phyloP scores from a whole-genome alignment of 2,329 filamentous ascomycete genomes.

The Pseudogymnoascus sp. region DNA sequence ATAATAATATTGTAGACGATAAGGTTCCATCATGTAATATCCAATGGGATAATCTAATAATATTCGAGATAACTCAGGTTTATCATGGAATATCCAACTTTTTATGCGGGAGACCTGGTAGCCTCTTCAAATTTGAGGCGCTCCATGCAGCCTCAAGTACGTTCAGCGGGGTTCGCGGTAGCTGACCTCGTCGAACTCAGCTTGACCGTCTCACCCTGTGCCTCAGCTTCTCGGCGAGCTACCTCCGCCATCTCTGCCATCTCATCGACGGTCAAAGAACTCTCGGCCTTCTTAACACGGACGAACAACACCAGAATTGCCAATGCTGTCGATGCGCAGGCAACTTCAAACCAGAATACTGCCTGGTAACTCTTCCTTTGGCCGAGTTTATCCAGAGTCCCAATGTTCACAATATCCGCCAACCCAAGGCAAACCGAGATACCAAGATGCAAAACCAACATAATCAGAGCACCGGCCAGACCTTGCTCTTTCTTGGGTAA shows the following conservation, averaged over 20 bases:
- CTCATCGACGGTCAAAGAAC: slow-evolving; percentile 52
- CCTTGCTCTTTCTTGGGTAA: slow-evolving; percentile 62
- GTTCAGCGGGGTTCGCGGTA: background rate
- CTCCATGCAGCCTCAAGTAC: background rate
- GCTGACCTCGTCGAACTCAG: background rate
- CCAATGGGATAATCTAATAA: background rate
- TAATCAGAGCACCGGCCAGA: slow-evolving; percentile 64
- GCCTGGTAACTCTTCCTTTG: slow-evolving; percentile 51
- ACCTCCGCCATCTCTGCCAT: slow-evolving; percentile 28
- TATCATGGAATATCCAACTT: background rate
- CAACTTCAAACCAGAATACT: slow-evolving; percentile 61
- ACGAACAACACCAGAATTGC: slow-evolving; percentile 45
- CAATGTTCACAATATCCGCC: slow-evolving; percentile 55
- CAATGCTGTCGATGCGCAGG: slow-evolving; percentile 44
- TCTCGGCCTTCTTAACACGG: slow-evolving; percentile 45
- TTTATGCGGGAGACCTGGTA: background rate
- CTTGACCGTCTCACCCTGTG: background rate
- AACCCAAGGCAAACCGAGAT: slow-evolving; percentile 67
- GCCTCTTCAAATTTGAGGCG: background rate
- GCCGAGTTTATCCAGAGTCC: slow-evolving; percentile 30
- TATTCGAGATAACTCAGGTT: background rate
- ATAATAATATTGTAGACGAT: background rate
- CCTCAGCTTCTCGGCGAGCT: background rate
- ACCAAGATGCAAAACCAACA: slow-evolving; percentile 62
- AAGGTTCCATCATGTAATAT: background rate